Base-by-base conservation (phyloP, 345 rosid species). In the Mallotus nudiflorus region DNA sequence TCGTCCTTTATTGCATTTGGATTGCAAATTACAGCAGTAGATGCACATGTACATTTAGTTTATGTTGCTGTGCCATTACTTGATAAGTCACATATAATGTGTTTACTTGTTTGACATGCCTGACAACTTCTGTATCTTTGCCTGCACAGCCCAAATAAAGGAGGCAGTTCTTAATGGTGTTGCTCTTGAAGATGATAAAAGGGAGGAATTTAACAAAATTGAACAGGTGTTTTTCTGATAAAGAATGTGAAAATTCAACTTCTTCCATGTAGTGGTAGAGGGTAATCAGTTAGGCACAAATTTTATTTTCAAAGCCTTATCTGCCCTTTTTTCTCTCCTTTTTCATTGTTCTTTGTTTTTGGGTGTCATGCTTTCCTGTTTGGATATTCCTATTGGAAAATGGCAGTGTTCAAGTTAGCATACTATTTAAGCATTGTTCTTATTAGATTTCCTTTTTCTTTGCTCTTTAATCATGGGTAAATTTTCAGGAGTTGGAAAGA, bases 91-190 rank as follows among this genome's bases (percentile, higher is more conserved):
- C 10, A 6, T 68, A 52, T 58, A 65, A 71, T 33, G 62, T 48
- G 13, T 10, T 58, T 11, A n/a, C 67, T 66, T 67, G n/a, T 68
- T 67, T 66, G 40, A 33, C 63, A 59, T 68, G 39, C 57, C 53
- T 65, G 42, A 71, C 74, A 40, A 73, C 59, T 46, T 29, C 71
- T 60, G 42, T 24, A 33, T 68, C 69, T 67, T 28, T 80, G 61
- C 55, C 19, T 71, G 65, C 69, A 35, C 93, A 89, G 92, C 78
- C 16, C 85, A 82, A 84, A 82, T 91, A 56, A 90, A 87, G 88
- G 89, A 90, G 67, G 98, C 98, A 37, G 84, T 93, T 80, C 98
- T 91, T 45, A 85, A 65, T 67, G 98, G 98, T 84, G 93, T 94
- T 73, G 85, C 96, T 73, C 91, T 94, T 71, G 93, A 90, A 74